These are phyloP conservation scores for Taiozyma sp. DNA, from an alignment of 1,139 yeast species.

Conservation along the genomic window DNA sequence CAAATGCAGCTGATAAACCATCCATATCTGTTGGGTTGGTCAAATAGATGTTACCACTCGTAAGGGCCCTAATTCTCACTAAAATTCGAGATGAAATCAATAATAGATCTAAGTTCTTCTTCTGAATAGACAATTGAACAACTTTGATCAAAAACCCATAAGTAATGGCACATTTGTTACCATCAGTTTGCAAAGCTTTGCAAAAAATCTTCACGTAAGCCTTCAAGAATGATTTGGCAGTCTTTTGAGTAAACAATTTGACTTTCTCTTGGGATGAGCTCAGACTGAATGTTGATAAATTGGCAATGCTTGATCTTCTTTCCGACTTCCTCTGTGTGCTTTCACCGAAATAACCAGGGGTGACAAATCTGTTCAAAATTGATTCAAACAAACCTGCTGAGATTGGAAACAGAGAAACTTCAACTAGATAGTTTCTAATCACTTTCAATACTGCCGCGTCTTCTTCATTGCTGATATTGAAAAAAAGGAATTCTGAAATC, in stretches of 20 bases:
- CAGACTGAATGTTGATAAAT: neutral
- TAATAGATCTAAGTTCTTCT: slow-evolving; percentile 32
- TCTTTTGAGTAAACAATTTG: slow-evolving; percentile 13
- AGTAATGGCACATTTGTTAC: slow-evolving; percentile 29
- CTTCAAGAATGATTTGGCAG: slow-evolving; percentile 14
- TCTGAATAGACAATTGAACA: slow-evolving; percentile 29
- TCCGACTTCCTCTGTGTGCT: slow-evolving; percentile 1
- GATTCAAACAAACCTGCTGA: slow-evolving; percentile 28
- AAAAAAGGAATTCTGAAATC: slow-evolving; percentile 24
- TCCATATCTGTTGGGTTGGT: slow-evolving; percentile 59
- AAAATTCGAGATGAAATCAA: slow-evolving; percentile 50
- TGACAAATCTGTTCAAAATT: slow-evolving; percentile 17
- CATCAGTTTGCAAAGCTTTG: slow-evolving; percentile 18
- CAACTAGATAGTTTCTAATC: slow-evolving; percentile 30
- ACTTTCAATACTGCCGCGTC: slow-evolving; percentile 34
- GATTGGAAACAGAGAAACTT: slow-evolving; percentile 25
- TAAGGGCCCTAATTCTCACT: slow-evolving; percentile 50
- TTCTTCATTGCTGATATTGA: slow-evolving; percentile 15
- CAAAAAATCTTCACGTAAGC: slow-evolving; percentile 25
- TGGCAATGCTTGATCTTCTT: slow-evolving; percentile 22
- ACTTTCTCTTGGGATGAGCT: neutral
- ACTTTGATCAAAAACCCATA: slow-evolving; percentile 24
- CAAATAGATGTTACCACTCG: slow-evolving; percentile 42
- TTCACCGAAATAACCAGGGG: slow-evolving; percentile 15
- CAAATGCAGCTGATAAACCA: slow-evolving; percentile 58